Conservation (phyloP, 2,329 filamentous ascomycete species). For the Fusarium falciforme region DNA sequence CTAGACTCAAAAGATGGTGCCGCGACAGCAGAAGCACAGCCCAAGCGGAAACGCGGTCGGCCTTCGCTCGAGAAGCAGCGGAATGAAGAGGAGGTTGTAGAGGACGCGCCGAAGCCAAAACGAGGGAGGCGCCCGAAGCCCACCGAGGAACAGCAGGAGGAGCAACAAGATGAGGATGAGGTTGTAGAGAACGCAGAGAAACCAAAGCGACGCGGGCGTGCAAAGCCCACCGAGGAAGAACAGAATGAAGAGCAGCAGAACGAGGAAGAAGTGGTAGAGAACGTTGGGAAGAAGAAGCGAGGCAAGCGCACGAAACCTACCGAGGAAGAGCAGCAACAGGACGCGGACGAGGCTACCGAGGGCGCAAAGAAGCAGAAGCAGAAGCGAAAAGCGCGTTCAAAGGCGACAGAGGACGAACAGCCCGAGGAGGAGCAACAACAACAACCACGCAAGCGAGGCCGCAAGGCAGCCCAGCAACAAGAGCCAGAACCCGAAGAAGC, state of each 20-base stretch:
- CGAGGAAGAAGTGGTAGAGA: neutral
- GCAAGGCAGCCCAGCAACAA: conserved; percentile 16
- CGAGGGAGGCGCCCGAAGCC: conserved; percentile 25
- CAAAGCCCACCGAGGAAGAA: conserved; percentile 1
- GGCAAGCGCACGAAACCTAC: neutral
- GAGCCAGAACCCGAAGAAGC: conserved; percentile 21
- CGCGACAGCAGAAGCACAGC: conserved; percentile 32
- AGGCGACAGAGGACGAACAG: neutral
- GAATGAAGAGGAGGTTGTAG: conserved; percentile 14
- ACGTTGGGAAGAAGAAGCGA: neutral
- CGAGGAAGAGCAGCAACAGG: neutral
- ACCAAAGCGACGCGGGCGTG: neutral
- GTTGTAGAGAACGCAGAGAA: neutral
- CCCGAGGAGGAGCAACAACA: neutral
- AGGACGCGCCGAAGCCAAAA: conserved; percentile 28
- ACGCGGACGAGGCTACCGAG: neutral
- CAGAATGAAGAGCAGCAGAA: conserved; percentile 14
- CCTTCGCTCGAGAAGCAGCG: conserved; percentile 41
- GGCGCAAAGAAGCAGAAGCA: neutral
- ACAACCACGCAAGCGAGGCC: conserved; percentile 25
- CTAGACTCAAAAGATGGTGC: conserved; percentile 24
- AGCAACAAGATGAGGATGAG: neutral
- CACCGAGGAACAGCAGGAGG: conserved; percentile 7
- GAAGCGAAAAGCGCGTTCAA: neutral
- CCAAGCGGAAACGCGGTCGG: conserved; percentile 52